Evolutionary conservation across 441 rosid species (phyloP).

Genomic region (Euphorbia celastroides): DNA sequence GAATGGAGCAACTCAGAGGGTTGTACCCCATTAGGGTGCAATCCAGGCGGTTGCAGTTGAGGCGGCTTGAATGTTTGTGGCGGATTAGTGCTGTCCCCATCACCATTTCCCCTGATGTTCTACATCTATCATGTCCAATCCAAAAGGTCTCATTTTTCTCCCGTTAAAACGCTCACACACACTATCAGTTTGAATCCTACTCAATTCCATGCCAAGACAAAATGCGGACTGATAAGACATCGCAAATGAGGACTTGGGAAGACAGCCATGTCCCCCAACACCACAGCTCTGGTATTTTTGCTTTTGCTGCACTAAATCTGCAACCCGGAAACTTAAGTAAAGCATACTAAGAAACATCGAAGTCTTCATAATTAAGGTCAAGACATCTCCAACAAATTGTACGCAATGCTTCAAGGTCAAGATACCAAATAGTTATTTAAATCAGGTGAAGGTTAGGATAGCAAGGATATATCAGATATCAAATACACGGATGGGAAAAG

Average conservation of each 20-base stretch:
- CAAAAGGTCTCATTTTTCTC: constrained; percentile 6
- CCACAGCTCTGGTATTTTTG: constrained; percentile 32
- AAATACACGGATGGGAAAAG: neutral
- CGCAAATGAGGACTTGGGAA: constrained; percentile 19
- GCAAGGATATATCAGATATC: neutral
- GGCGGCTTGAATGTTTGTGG: no score
- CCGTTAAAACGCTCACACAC: constrained; percentile 12
- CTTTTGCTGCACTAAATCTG: constrained; percentile 36
- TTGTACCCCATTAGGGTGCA: no score
- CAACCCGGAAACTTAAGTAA: constrained; percentile 40
- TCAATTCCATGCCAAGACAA: constrained; percentile 24
- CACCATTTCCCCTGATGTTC: constrained; percentile 7
- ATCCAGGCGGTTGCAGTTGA: no score
- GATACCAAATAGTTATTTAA: constrained; percentile 1
- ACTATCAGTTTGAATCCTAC: constrained; percentile 15
- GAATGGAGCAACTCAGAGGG: no score
- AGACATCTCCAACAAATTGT: constrained; percentile 2
- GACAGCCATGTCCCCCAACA: constrained; percentile 29
- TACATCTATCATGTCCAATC: constrained; percentile 22
- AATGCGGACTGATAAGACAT: constrained; percentile 20
- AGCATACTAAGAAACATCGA: constrained; percentile 39
- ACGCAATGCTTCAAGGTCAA: neutral
- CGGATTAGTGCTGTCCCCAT: no score
- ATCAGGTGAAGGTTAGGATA: neutral
- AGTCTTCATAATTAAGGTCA: constrained; percentile 20